Evolutionary conservation across 202 grass and related monocot species (phyloP).

Genomic region (Elaeis oleifera): DNA sequence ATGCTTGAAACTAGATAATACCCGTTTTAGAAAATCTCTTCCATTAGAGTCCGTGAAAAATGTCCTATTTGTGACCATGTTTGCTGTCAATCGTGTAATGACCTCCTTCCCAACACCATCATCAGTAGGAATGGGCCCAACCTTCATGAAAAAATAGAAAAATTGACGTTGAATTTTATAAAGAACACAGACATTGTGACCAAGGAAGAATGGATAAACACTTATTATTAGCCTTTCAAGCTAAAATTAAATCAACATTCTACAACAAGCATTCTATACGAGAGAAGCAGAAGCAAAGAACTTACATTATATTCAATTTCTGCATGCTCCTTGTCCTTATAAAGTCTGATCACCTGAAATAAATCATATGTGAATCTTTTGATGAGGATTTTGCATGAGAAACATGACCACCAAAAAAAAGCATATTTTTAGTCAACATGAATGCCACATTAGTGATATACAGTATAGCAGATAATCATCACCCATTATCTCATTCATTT

Average conservation of each 20-base stretch:
- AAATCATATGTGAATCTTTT: slow-evolving; percentile 2
- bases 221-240: neutral
- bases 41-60: slow-evolving; percentile 94
- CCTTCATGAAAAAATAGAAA: slow-evolving; percentile 30
- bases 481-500: too few relatives aligned
- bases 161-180: neutral
- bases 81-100: slow-evolving; percentile 61
- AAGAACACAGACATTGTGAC: slow-evolving; percentile 5
- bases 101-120: slow-evolving; percentile 76
- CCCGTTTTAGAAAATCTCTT: slow-evolving; percentile 93
- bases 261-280: too few relatives aligned
- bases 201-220: slow-evolving; percentile 1
- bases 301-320: slow-evolving; percentile 92
- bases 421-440: too few relatives aligned
- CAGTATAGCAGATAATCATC: too few relatives aligned
- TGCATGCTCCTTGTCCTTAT: slow-evolving; percentile 75
- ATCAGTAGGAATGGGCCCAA: slow-evolving; percentile 74
- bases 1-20: slow-evolving; percentile 10
- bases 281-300: slow-evolving; percentile 11
- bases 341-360: slow-evolving; percentile 75
- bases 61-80: slow-evolving; percentile 69
- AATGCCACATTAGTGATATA: too few relatives aligned
- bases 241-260: too few relatives aligned
- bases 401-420: too few relatives aligned
- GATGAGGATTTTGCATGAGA: too few relatives aligned